Conservation (phyloP, 331 rosid species). For the Quercus lobata region DNA sequence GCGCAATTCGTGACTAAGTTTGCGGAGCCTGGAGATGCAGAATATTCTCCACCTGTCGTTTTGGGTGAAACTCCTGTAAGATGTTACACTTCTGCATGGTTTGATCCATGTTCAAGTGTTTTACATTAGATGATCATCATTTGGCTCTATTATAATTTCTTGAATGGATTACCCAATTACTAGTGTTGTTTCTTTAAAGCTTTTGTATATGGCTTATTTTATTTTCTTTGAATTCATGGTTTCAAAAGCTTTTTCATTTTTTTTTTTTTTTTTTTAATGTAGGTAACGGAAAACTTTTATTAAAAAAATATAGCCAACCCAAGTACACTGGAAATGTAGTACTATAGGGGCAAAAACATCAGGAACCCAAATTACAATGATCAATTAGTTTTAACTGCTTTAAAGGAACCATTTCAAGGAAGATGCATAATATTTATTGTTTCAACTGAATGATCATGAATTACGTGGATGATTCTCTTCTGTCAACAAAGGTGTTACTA, state of each 20-base stretch:
- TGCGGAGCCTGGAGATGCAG: conserved; percentile 52
- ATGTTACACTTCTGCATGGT: neutral
- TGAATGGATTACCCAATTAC: neutral
- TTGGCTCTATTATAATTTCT: neutral
- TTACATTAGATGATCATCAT: neutral
- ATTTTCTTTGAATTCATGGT: neutral
- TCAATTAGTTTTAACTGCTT: neutral
- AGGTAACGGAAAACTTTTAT: too few relatives aligned
- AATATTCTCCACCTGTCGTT: conserved; percentile 53
- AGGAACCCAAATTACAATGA: too few relatives aligned
- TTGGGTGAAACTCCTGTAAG: conserved; percentile 84
- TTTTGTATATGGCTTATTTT: neutral
- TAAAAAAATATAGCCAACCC: too few relatives aligned
- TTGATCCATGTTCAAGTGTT: neutral
- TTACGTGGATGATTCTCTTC: neutral
- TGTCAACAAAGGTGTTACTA: neutral
- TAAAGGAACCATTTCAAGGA: neutral
- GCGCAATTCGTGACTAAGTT: conserved; percentile 80
- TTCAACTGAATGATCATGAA: neutral
- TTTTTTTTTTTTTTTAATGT: too few relatives aligned
- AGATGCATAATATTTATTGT: neutral
- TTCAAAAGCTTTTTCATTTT: too few relatives aligned
- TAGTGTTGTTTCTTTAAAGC: neutral
- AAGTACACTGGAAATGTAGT: too few relatives aligned
- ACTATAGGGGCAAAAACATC: too few relatives aligned